Percentiles rank a stretch among this genome's conserved stretches.
These are phyloP conservation scores for Malassezia sympodialis DNA, from an alignment of 1,284 basidiomycete species.

Conservation along the genomic window DNA sequence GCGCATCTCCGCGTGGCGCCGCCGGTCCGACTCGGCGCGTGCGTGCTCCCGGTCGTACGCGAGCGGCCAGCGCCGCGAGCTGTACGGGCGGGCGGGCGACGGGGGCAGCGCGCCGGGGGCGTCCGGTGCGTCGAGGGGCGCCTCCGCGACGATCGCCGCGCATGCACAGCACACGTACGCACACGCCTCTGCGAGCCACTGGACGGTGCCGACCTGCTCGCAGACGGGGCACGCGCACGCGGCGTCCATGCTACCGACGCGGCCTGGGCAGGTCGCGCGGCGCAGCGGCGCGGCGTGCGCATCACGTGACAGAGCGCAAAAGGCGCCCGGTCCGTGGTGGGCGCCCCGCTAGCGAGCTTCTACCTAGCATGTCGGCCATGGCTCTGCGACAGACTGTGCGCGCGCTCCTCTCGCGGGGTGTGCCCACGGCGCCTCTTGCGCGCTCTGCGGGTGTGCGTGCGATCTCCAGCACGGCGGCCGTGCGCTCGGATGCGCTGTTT, in stretches of 20 bases:
- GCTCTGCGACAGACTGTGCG: slow-evolving; percentile 9
- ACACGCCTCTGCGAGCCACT: slow-evolving; percentile 1
- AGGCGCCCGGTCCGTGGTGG: background rate
- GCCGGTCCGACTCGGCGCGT: background rate
- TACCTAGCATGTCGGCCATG: slow-evolving; percentile 13
- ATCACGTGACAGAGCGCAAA: slow-evolving; percentile 6
- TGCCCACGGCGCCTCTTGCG: slow-evolving; percentile 1
- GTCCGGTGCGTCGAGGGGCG: background rate
- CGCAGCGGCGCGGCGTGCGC: background rate
- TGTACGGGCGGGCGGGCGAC: background rate
- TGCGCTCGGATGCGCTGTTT: slow-evolving; percentile 41
- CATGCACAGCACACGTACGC: slow-evolving; percentile 11
- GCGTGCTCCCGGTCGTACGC: slow-evolving; percentile 6
- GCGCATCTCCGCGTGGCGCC: background rate
- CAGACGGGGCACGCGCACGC: slow-evolving; percentile 12
- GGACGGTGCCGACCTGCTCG: slow-evolving; percentile 9
- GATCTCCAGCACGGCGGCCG: slow-evolving; percentile 24
- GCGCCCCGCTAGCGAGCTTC: slow-evolving; percentile 11
- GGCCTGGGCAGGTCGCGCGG: background rate
- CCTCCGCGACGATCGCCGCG: background rate
- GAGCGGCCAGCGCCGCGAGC: slow-evolving; percentile 1
- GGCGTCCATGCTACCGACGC: background rate
- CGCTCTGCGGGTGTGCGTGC: slow-evolving; percentile 19
- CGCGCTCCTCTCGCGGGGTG: background rate
- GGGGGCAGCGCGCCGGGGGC: background rate